Evolutionary conservation across 208 protist genomes (phyloP).

Genomic region (Leishmania martiniquensis): DNA sequence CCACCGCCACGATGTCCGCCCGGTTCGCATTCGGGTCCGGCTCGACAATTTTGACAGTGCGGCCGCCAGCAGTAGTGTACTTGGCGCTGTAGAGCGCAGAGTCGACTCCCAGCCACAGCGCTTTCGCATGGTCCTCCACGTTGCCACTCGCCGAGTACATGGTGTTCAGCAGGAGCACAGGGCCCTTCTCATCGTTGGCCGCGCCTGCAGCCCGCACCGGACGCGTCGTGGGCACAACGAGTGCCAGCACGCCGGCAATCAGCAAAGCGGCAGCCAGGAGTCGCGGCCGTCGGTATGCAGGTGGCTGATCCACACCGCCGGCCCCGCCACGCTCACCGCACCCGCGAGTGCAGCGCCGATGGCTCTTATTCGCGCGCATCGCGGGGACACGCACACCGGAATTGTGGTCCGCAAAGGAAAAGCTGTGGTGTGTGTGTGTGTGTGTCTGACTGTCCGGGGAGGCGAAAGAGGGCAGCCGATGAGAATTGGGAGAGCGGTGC

Average conservation of each 20-base stretch:
- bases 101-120: conserved; percentile 28
- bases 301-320: background rate
- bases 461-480: background rate
- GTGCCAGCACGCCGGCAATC: background rate
- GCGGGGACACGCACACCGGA: background rate
- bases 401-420: background rate
- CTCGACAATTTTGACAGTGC: conserved; percentile 22
- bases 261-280: background rate
- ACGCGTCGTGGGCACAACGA: background rate
- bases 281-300: background rate
- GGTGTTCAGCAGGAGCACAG: conserved; percentile 29
- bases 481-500: background rate
- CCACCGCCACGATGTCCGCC: conserved; percentile 8
- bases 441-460: background rate
- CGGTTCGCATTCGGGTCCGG: background rate
- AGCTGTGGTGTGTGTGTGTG: too few species aligned
- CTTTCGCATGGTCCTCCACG: conserved; percentile 5
- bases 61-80: conserved; percentile 12
- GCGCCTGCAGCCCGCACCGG: conserved; percentile 2
- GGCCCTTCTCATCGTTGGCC: background rate
- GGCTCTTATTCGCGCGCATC: background rate
- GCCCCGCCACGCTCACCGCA: background rate
- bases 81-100: conserved; percentile 22
- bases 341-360: background rate
- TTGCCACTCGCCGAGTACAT: conserved; percentile 13